These are phyloP conservation scores for Leishmania turanica DNA, from an alignment of 208 protist species.

Conservation along the genomic window DNA sequence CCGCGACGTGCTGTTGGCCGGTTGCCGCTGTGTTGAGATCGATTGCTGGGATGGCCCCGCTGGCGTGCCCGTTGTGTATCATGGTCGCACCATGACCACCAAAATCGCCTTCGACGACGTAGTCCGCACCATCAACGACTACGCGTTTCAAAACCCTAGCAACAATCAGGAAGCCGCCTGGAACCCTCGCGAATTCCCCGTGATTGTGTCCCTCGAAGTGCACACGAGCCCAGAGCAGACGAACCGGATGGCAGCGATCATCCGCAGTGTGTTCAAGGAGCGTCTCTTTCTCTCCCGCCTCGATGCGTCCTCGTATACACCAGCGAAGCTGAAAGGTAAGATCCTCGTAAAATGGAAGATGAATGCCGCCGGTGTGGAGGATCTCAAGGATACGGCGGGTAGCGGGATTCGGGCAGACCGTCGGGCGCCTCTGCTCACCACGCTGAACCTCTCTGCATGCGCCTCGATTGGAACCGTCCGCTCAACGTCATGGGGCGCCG, in stretches of 20 bases:
- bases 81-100: constrained; percentile 79
- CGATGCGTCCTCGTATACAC: constrained; percentile 38
- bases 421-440: constrained; percentile 1
- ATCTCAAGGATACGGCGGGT: constrained; percentile 41
- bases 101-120: constrained; percentile 69
- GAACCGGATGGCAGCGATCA: constrained; percentile 57
- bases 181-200: constrained; percentile 63
- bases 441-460: constrained; percentile 37
- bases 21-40: constrained; percentile 85
- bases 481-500: constrained; percentile 42
- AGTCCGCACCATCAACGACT: constrained; percentile 64
- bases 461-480: constrained; percentile 45
- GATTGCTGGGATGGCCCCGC: constrained; percentile 85
- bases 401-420: constrained; percentile 40
- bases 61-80: constrained; percentile 79
- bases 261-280: background rate
- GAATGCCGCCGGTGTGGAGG: constrained; percentile 38
- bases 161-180: background rate
- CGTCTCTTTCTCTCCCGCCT: constrained; percentile 29
- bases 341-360: constrained; percentile 78
- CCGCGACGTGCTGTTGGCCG: constrained; percentile 52
- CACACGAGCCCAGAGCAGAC: constrained; percentile 70
- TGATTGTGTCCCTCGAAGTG: constrained; percentile 89
- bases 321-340: constrained; percentile 47
- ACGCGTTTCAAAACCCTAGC: constrained; percentile 49